A percentile compares a stretch with the other conserved stretches of the same genome.
Evolutionary conservation across 2,329 filamentous ascomycete genomes (phyloP).

Genomic region (Epichloe hybrida): DNA sequence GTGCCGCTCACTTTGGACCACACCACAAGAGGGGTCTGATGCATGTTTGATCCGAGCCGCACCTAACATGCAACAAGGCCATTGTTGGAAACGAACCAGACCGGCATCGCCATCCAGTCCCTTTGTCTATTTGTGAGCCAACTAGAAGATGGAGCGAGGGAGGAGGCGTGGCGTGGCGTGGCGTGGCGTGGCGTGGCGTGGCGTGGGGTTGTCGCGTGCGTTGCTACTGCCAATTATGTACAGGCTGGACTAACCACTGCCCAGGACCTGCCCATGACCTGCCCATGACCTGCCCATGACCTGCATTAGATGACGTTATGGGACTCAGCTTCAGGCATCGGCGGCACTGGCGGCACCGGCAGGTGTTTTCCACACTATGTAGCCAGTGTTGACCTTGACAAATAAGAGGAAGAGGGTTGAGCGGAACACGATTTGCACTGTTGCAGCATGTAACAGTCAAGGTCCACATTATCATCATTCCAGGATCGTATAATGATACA

Average conservation of each 20-base stretch:
- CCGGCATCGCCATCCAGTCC: no score
- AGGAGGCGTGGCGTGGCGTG: no score
- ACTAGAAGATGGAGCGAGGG: neutral
- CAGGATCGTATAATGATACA: neutral
- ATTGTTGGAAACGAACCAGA: no score
- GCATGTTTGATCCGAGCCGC: no score
- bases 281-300: neutral
- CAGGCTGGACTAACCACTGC: neutral
- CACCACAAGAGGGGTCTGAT: no score
- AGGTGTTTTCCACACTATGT: neutral
- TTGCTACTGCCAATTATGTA: neutral
- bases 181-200: no score
- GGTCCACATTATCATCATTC: neutral
- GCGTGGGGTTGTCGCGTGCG: no score
- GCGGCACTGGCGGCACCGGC: constrained; percentile 5
- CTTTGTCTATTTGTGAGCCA: neutral
- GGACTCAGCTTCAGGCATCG: neutral
- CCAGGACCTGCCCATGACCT: neutral
- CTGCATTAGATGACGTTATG: neutral
- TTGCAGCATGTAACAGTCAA: neutral
- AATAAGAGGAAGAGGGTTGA: neutral
- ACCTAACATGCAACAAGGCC: no score
- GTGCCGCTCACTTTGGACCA: no score
- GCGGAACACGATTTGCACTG: neutral
- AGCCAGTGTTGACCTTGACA: no score